A percentile compares a stretch with the other conserved stretches of the same genome.
These are phyloP conservation scores for Wolfiporia cocos DNA, from an alignment of 1,284 basidiomycete species.

Conservation along the genomic window DNA sequence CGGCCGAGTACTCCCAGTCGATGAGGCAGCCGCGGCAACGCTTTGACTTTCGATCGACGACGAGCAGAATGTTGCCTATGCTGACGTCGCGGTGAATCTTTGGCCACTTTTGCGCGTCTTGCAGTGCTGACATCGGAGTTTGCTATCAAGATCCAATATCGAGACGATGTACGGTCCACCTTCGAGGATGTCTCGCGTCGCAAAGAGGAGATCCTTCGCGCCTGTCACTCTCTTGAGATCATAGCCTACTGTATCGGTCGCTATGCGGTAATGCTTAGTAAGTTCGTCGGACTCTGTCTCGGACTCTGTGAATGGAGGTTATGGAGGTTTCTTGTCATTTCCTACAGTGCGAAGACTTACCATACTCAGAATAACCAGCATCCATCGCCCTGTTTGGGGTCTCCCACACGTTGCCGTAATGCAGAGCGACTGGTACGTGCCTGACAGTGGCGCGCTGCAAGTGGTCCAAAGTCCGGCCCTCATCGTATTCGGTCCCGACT, in stretches of 20 bases:
- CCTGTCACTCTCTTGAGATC: constrained; percentile 3
- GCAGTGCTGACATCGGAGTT: no score
- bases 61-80: constrained; percentile 9
- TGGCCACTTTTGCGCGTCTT: no score
- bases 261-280: constrained; percentile 7
- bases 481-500: constrained; percentile 3
- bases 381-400: no score
- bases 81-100: constrained; percentile 10
- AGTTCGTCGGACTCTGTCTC: no score
- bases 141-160: no score
- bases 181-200: constrained; percentile 1
- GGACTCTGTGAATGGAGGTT: no score
- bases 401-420: constrained; percentile 9
- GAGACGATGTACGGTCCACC: no score
- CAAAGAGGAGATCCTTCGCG: constrained; percentile 7
- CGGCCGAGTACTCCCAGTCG: constrained; percentile 8
- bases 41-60: neutral
- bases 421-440: constrained; percentile 7
- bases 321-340: no score
- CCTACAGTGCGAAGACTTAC: no score
- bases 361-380: no score
- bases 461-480: constrained; percentile 5
- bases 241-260: constrained; percentile 5
- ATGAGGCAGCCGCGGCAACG: constrained; percentile 4
- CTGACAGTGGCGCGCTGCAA: neutral